Base-by-base conservation (phyloP, 2,329 filamentous ascomycete genomes). In the Curvularia sp. region DNA sequence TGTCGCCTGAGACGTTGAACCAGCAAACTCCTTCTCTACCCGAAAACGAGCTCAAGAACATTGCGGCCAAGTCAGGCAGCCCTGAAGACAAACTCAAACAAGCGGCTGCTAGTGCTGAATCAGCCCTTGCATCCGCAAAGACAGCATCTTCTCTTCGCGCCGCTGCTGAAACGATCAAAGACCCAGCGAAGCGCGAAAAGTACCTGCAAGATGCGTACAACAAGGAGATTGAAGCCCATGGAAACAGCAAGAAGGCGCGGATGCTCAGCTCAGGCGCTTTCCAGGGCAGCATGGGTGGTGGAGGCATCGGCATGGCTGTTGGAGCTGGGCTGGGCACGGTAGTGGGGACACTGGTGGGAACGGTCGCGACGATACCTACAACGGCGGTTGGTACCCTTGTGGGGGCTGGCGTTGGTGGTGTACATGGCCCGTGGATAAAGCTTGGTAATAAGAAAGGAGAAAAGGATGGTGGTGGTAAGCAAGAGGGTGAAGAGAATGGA, bases 391-490 rank as follows among this genome's bases (percentile, higher is more conserved):
- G 78, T 0, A 78, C 74, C 0, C 52, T 80, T 49, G 76, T 79
- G 0, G 79, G 79, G 0, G 70, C 71, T 3, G 79, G 78, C 0
- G 76, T 77, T 9, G 79, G 79, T 3, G 75, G 75, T 9, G 70
- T 78, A 13, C 76, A 79, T 66, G 79, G 79, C 32, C 79, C 79
- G 12, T 80, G 74, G 66, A 74, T 81, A 21, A 80, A 78, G 65
- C 55, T 80, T 49, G 64, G 66, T 4, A 61, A 65, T 45, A 45
- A 65, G 28, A 68, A 64, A 32, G 61, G 57, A n/a, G 49, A 51
- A 6, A 49, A 65, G 34, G 54, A 41, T 9, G 48, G 56, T 18
- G 59, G 56, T 9, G 57, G 48, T 6, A 50, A 55, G 19, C 52
- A 47, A 4, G 53, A 65, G 5, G 59, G 63, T 8, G 57, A 59